Evolutionary conservation across 192 early-diverging fungal species (phyloP), one percentile per base, ranked within the genome.

Genomic region (Backusella liffmaniae): DNA sequence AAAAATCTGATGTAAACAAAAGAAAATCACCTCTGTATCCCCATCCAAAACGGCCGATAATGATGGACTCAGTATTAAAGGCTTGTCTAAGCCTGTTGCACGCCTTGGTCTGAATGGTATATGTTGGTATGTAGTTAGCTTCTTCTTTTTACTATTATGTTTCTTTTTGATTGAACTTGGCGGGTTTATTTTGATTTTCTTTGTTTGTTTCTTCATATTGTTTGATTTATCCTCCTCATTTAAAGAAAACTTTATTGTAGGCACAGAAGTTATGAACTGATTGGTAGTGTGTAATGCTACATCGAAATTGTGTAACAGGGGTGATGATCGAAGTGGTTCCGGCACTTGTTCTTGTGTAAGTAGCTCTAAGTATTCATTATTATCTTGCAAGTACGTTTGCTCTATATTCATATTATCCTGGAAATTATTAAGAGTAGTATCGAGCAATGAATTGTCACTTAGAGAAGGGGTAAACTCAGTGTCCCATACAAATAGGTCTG

Each of bases 41-140:
- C 88, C 85, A 16, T 82, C 77, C 37, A 86, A 79, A 21, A 90
- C 76, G 3, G 66, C 73, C 2, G 79, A 72, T 35, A 90, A 78
- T 5, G 66, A 44, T 26, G 78, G 16, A n/a, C 84, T 84, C 65
- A 90, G 71, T 29, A 90, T 66, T 29, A 89, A 34, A 1, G 84
- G 78, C 37, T 87, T 85, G 67, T 85, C 80, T 41, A 88, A 76
- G 4, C 87, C 84, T 16, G 79, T 86, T 16, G 75, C 81, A 26
- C 77, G 49, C 30, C 83, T 83, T 26, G 85, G 76, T 77, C 82
- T 84, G 18, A 76, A 73, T 30, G 73, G 68, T 12, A 75, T 81
- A 51, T 73, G 72, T 32, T 74, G 81, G 53, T 79, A 72, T 26
- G 46, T 49, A 8, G 62, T 39, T 37, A 67, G 66, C 56, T 73